phyloP scores from a whole-genome alignment of 2,329 filamentous ascomycete species.

The Penicillium crustosum region DNA sequence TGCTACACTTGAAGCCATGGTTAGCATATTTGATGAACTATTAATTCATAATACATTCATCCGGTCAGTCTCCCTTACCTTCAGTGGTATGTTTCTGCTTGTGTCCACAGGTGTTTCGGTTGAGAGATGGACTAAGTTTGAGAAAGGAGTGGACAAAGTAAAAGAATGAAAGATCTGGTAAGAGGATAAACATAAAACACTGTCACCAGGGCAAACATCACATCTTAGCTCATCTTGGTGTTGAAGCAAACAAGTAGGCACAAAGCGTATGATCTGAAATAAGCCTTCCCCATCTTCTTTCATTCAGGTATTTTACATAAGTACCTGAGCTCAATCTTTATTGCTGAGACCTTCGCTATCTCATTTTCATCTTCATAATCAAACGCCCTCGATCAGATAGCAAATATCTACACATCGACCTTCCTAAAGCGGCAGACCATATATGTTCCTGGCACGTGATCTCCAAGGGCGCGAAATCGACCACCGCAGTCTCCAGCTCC shows the following conservation, averaged over 20 bases:
- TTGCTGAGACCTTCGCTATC: neutral
- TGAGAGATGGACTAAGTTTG: neutral
- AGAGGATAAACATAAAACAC: neutral
- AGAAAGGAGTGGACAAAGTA: neutral
- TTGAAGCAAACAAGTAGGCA: neutral
- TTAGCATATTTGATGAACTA: neutral
- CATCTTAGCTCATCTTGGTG: neutral
- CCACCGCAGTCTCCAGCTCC: constrained; percentile 16
- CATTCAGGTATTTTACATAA: neutral
- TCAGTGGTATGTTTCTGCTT: neutral
- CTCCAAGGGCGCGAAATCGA: constrained; percentile 10
- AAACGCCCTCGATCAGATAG: neutral
- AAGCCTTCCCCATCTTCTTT: neutral
- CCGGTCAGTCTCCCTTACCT: neutral
- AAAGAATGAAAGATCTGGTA: neutral
- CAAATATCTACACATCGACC: neutral
- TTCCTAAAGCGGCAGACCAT: neutral
- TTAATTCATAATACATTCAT: neutral
- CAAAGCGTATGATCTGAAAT: neutral
- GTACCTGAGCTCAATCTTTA: neutral
- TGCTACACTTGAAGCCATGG: neutral
- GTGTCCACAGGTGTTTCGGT: neutral
- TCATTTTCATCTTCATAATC: neutral
- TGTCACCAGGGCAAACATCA: neutral
- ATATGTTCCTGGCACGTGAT: constrained; percentile 21